phyloP scores from a whole-genome alignment of 176 grass and related monocot genomes.

The Aegilops tauschii region DNA sequence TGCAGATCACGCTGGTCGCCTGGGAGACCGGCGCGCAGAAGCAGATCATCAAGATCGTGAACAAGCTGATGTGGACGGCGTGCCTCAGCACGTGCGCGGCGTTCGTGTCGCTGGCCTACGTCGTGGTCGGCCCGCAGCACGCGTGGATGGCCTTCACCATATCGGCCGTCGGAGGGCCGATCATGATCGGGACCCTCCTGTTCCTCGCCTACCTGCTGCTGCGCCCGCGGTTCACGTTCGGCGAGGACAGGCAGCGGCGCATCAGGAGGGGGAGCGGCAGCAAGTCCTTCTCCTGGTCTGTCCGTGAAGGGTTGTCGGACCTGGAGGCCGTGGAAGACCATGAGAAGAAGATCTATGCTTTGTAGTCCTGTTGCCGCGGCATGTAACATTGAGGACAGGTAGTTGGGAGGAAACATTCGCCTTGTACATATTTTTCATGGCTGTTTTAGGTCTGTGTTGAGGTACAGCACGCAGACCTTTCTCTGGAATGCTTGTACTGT shows the following conservation, averaged over 20 bases:
- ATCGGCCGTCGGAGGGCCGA: slow-evolving; percentile 81
- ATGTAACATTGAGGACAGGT: slow-evolving; percentile 22
- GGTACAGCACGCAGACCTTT: slow-evolving; percentile 11
- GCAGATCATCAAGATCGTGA: slow-evolving; percentile 78
- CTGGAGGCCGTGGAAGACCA: slow-evolving; percentile 85
- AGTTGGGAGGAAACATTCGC: background rate
- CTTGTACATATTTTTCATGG: slow-evolving; percentile 41
- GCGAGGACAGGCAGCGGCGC: slow-evolving; percentile 70
- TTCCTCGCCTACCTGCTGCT: slow-evolving; percentile 81
- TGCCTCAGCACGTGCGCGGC: slow-evolving; percentile 89
- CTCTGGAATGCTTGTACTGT: background rate
- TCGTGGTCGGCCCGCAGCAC: slow-evolving; percentile 76
- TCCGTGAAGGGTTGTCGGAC: slow-evolving; percentile 65
- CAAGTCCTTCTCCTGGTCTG: slow-evolving; percentile 96
- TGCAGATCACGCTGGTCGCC: slow-evolving; percentile 95
- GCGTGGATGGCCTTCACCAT: slow-evolving; percentile 87
- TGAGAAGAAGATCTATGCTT: slow-evolving; percentile 93
- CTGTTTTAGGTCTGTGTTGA: slow-evolving; percentile 27
- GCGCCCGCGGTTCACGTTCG: slow-evolving; percentile 70
- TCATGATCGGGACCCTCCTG: slow-evolving; percentile 83
- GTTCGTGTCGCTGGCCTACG: slow-evolving; percentile 88
- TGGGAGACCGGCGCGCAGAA: slow-evolving; percentile 97
- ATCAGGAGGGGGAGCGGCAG: slow-evolving; percentile 81
- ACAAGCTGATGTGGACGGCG: slow-evolving; percentile 96
- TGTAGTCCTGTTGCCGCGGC: slow-evolving; percentile 40